Evolutionary conservation across 2,329 filamentous ascomycete species (phyloP).

Genomic region (Diaporthe amygdali): DNA sequence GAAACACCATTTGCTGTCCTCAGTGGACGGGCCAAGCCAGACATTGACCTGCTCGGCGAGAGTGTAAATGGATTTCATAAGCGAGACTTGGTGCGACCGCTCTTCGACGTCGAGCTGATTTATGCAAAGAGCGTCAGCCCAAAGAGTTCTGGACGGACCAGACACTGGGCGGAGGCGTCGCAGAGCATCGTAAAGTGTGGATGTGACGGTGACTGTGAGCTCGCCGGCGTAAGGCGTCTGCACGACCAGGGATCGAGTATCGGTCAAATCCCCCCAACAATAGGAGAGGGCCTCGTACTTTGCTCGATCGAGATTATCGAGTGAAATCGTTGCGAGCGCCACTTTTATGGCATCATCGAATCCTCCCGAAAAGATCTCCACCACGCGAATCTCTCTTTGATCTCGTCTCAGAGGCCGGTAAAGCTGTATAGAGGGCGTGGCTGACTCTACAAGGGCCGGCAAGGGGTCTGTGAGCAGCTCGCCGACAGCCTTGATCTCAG

Average conservation of each 20-base stretch:
- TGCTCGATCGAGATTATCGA: too few species aligned
- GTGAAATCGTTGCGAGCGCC: too few species aligned
- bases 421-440: too few species aligned
- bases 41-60: not conserved
- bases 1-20: too few species aligned
- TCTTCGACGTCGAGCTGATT: not conserved
- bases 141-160: not conserved
- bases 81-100: not conserved
- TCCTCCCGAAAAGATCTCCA: too few species aligned
- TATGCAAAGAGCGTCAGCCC: not conserved
- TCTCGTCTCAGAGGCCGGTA: too few species aligned
- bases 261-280: not conserved
- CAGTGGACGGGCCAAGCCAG: not conserved
- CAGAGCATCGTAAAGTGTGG: not conserved
- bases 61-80: not conserved
- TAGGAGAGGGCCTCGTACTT: not conserved
- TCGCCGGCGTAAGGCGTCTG: not conserved
- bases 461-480: too few species aligned
- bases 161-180: not conserved
- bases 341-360: too few species aligned
- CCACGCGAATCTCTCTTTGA: too few species aligned
- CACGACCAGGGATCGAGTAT: too few species aligned
- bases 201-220: not conserved
- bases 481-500: too few species aligned
- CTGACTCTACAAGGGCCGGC: too few species aligned